These are phyloP conservation scores for Sindora glabra DNA, from an alignment of 306 rosid genomes.

Conservation along the genomic window DNA sequence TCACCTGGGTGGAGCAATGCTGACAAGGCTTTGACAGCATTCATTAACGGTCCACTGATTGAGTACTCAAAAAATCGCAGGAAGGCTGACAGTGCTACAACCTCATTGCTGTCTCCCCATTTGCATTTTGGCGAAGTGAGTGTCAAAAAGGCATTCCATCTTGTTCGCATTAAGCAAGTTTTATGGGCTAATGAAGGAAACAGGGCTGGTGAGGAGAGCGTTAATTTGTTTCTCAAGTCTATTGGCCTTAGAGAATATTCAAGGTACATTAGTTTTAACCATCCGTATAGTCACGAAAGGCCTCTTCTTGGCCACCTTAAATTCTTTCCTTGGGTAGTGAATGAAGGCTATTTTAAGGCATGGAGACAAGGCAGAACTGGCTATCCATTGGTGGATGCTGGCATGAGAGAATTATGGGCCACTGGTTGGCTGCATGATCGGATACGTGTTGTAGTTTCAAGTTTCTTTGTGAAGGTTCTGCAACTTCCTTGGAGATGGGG, in stretches of 20 bases:
- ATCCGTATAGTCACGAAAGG: conserved; percentile 72
- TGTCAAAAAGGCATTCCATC: conserved; percentile 90
- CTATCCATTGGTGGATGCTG: conserved; percentile 95
- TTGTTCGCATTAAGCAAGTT: conserved; percentile 90
- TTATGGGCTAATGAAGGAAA: conserved; percentile 89
- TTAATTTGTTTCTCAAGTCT: conserved; percentile 76
- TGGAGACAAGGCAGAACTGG: conserved; percentile 99
- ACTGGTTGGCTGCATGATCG: conserved; percentile 97
- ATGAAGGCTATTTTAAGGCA: conserved; percentile 69
- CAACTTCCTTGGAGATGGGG: conserved; percentile 99
- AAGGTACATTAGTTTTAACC: conserved; percentile 83
- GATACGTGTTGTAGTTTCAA: conserved; percentile 85
- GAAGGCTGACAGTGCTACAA: conserved; percentile 92
- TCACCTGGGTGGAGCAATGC: conserved; percentile 99
- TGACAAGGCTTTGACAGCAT: conserved; percentile 74
- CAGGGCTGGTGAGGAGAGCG: conserved; percentile 82
- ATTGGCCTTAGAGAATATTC: conserved; percentile 92
- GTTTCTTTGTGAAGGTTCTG: conserved; percentile 92
- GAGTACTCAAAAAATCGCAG: conserved; percentile 79
- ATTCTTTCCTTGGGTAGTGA: conserved; percentile 79
- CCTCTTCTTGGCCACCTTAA: conserved; percentile 86
- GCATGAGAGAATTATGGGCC: conserved; percentile 98
- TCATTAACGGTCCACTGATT: conserved; percentile 76
- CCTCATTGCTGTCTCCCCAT: conserved; percentile 93
- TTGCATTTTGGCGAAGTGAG: conserved; percentile 96